Percentiles rank a stretch among this genome's conserved stretches.
Evolutionary conservation across 2,329 filamentous ascomycete genomes (phyloP).

Genomic region (Pseudogymnoascus sp.): DNA sequence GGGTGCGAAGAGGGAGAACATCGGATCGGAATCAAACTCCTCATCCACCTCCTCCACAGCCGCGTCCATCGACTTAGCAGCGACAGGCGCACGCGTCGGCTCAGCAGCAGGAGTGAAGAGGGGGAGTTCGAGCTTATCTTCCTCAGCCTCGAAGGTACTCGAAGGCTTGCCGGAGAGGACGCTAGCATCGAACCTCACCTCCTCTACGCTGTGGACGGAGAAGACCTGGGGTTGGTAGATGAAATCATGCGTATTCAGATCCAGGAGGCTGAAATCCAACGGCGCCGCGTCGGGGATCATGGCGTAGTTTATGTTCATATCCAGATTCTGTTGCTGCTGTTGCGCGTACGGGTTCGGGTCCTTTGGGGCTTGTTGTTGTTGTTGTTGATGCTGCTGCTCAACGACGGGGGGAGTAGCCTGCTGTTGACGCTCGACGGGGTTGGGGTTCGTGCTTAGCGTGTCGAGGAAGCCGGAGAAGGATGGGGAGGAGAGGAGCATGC

Average conservation of each 20-base stretch:
- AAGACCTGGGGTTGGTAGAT: conserved; percentile 64
- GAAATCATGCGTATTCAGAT: conserved; percentile 47
- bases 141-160: conserved; percentile 37
- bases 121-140: conserved; percentile 41
- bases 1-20: conserved; percentile 50
- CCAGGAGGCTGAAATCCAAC: conserved; percentile 66
- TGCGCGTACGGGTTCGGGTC: conserved; percentile 54
- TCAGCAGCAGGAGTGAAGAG: conserved; percentile 34
- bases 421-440: conserved; percentile 32
- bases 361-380: conserved; percentile 38
- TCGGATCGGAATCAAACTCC: conserved; percentile 54
- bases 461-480: conserved; percentile 78
- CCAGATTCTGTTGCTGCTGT: conserved; percentile 44
- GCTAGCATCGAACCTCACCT: conserved; percentile 45
- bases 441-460: conserved; percentile 54
- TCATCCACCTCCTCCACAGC: conserved; percentile 35
- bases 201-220: conserved; percentile 58
- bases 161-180: conserved; percentile 64
- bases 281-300: conserved; percentile 73
- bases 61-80: conserved; percentile 20
- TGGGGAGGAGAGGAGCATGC: conserved; percentile 70
- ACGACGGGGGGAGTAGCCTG: conserved; percentile 28
- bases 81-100: not conserved
- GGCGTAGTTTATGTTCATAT: conserved; percentile 66
- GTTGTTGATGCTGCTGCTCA: conserved; percentile 30